Evolutionary conservation across 2,329 filamentous ascomycete species (phyloP), one percentile per base, ranked within the genome.

Genomic region (Ophiostoma fasciatum): DNA sequence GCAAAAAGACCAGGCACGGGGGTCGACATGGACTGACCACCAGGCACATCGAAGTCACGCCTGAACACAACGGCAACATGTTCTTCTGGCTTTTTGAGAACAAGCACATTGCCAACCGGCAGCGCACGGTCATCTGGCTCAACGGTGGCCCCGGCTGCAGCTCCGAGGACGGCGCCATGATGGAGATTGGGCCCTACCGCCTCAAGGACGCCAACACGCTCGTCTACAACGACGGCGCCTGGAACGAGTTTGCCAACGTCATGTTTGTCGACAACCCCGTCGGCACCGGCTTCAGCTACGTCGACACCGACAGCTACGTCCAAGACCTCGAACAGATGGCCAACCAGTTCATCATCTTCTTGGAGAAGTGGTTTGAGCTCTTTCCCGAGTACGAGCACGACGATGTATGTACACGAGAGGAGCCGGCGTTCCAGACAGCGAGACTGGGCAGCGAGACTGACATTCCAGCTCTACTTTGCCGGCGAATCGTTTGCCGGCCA

Each of bases 61-160:
- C 80, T 15, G 77, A 84, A 46, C 72, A 80, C 55, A 84, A 96
- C 54, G 88, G 84, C 48, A 93, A 96, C 57, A 62, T 98, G 14
- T 98, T 96, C 66, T 98, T 98, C 66, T 98, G 90, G 90, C 83
- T 94, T 52, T 94, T 82, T 54, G 76, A 94, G 54, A 96, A 96
- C 54, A 73, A 82, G 47, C 90, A 98, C 56, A 94, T 98, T 47
- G 88, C 85, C 39, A 82, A 96, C 54, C 74, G 71, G 48, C 82
- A 90, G 55, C 74, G 90, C 39, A 94, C 87, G 3, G 81, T 98
- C 10, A 77, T 98, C 51, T 98, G 92, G 90, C 62, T 98, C 39
- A 98, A 98, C 53, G 92, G 90, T 36, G 92, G 90, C 0, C 90
- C 90, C 2, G 90, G 92, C 20, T 98, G 90, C 59, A 94, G 85